These are phyloP conservation scores for Fusarium vanettenii DNA, from an alignment of 2,329 filamentous ascomycete species.

Conservation along the genomic window DNA sequence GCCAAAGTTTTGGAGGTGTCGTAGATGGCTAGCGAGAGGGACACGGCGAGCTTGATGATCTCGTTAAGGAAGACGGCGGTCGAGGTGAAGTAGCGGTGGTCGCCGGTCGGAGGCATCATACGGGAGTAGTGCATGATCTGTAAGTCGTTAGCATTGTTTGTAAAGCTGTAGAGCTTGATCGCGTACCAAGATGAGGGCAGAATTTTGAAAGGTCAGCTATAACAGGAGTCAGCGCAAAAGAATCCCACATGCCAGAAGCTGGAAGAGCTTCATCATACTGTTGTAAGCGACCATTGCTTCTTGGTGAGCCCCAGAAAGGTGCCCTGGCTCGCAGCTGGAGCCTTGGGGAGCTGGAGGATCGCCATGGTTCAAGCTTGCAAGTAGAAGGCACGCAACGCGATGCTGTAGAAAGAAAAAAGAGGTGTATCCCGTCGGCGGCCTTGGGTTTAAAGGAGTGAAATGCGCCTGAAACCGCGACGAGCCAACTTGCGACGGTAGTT, in stretches of 20 bases:
- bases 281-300: constrained; percentile 43
- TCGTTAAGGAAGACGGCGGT: constrained; percentile 96
- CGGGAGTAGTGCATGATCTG: constrained; percentile 95
- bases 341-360: constrained; percentile 30
- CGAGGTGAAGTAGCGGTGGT: constrained; percentile 91
- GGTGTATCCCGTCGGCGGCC: constrained; percentile 5
- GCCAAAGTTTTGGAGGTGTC: constrained; percentile 84
- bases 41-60: constrained; percentile 88
- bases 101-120: constrained; percentile 86
- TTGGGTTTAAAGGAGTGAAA: constrained; percentile 1
- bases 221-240: constrained; percentile 22
- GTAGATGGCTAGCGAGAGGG: constrained; percentile 87
- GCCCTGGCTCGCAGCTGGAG: constrained; percentile 13
- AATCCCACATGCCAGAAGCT: not conserved
- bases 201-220: constrained; percentile 81
- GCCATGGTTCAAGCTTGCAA: constrained; percentile 32
- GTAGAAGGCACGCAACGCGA: not conserved
- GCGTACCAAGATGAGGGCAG: constrained; percentile 77
- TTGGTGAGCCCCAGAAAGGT: constrained; percentile 40
- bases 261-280: constrained; percentile 11
- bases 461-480: constrained; percentile 21
- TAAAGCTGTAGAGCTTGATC: constrained; percentile 49
- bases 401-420: not conserved
- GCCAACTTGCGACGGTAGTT: constrained; percentile 29
- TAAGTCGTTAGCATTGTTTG: constrained; percentile 65